These are phyloP conservation scores for Monascus ruber DNA, from an alignment of 2,329 filamentous ascomycete species.

Conservation along the genomic window DNA sequence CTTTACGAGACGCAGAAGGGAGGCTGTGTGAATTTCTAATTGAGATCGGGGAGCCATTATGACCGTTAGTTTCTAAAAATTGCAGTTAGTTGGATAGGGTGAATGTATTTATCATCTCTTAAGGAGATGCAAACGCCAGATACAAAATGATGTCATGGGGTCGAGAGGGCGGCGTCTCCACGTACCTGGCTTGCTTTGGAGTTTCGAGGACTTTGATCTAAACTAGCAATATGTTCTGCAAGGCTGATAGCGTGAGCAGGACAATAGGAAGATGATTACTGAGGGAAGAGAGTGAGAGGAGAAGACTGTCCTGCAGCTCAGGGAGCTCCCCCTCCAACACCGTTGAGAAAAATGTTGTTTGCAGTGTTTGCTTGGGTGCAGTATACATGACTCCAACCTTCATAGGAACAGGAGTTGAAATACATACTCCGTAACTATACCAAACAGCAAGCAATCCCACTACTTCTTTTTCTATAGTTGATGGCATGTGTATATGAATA, in stretches of 20 bases:
- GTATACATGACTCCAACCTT: slow-evolving; percentile 3
- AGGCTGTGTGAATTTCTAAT: slow-evolving; percentile 75
- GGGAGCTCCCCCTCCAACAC: not conserved
- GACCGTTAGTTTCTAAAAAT: slow-evolving; percentile 3
- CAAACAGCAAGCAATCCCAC: too few species aligned
- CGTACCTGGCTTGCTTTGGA: too few species aligned
- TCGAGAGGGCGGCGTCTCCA: too few species aligned
- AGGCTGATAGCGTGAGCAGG: too few species aligned
- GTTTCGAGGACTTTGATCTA: too few species aligned
- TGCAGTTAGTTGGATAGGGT: not conserved
- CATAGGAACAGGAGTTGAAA: not conserved
- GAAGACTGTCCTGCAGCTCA: not conserved
- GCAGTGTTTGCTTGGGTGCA: slow-evolving; percentile 12
- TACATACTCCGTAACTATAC: not conserved
- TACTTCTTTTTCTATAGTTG: too few species aligned
- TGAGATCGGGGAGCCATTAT: slow-evolving; percentile 65
- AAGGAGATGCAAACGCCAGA: too few species aligned
- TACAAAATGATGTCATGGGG: not conserved
- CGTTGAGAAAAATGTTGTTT: slow-evolving; percentile 6
- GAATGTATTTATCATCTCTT: too few species aligned
- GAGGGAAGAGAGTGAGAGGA: too few species aligned
- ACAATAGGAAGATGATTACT: too few species aligned
- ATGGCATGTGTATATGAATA: too few species aligned
- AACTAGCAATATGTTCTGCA: too few species aligned
- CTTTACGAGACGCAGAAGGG: slow-evolving; percentile 75